These are phyloP conservation scores for Tetrahymena malaccensis DNA, from an alignment of 73 alveolate species.

Conservation along the genomic window DNA sequence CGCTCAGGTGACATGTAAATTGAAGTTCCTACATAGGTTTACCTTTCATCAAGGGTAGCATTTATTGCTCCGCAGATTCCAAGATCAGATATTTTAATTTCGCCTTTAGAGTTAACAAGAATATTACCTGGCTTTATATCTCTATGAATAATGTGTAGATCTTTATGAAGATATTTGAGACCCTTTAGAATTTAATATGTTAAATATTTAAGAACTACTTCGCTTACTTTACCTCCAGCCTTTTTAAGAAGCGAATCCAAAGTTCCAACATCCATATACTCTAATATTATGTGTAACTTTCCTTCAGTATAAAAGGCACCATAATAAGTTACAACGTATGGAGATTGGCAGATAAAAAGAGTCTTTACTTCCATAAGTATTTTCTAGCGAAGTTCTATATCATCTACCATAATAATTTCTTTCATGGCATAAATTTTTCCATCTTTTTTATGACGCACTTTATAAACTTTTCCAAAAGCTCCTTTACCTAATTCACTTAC, in stretches of 20 bases:
- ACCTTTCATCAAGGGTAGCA: slow-evolving; percentile 59
- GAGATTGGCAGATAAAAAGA: slow-evolving; percentile 31
- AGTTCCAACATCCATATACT: slow-evolving; percentile 92
- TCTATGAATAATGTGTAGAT: slow-evolving; percentile 68
- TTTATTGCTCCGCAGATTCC: slow-evolving; percentile 82
- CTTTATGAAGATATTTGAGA: slow-evolving; percentile 67
- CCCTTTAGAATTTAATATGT: slow-evolving; percentile 80
- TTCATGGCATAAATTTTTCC: slow-evolving; percentile 29
- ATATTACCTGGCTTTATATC: slow-evolving; percentile 95
- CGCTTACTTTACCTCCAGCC: slow-evolving; percentile 43
- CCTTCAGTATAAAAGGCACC: slow-evolving; percentile 96
- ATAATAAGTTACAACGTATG: slow-evolving; percentile 79
- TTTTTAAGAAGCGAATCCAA: slow-evolving; percentile 58
- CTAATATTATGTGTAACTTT: slow-evolving; percentile 77
- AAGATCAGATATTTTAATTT: slow-evolving; percentile 88
- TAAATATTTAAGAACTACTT: slow-evolving; percentile 67
- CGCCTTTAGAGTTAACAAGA: slow-evolving; percentile 79
- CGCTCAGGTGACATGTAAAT: slow-evolving; percentile 95
- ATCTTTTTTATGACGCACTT: slow-evolving; percentile 21
- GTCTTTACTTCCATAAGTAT: slow-evolving; percentile 13
- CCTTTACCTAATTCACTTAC: slow-evolving; percentile 35
- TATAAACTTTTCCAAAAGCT: slow-evolving; percentile 28
- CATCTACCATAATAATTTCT: not conserved
- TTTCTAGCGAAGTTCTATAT: not conserved
- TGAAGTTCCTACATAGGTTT: slow-evolving; percentile 88